Percentiles rank a stretch among this genome's conserved stretches.
Evolutionary conservation across 2,329 filamentous ascomycete species (phyloP).

Genomic region (Diaporthe caulivora): DNA sequence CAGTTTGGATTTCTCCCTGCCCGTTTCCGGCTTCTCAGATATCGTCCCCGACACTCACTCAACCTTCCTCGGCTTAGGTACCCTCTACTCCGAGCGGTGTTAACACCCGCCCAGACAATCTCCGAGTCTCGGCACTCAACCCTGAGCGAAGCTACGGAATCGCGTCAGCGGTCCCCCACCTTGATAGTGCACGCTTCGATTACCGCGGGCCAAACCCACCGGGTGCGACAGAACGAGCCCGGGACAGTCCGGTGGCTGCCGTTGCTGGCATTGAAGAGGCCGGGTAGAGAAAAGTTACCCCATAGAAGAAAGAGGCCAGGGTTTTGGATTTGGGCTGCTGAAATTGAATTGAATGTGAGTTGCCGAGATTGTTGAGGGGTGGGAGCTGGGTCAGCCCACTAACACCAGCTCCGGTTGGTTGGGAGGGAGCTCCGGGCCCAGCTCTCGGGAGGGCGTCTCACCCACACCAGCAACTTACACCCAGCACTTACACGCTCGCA

Average conservation of each 20-base stretch:
- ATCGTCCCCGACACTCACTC: neutral
- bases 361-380: slow-evolving; percentile 10
- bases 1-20: neutral
- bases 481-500: slow-evolving; percentile 12
- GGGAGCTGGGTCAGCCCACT: slow-evolving; percentile 6
- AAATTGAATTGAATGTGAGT: slow-evolving; percentile 31
- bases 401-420: slow-evolving; percentile 22
- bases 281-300: slow-evolving; percentile 1
- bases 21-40: slow-evolving; percentile 7
- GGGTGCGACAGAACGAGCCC: slow-evolving; percentile 17
- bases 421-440: neutral
- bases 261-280: slow-evolving; percentile 6
- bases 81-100: neutral
- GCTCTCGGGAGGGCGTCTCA: slow-evolving; percentile 20
- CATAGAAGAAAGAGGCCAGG: slow-evolving; percentile 4
- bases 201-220: slow-evolving; percentile 15
- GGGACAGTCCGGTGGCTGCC: neutral
- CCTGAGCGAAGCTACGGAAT: slow-evolving; percentile 4
- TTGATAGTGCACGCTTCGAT: slow-evolving; percentile 15
- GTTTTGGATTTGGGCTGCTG: neutral
- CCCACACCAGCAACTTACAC: neutral
- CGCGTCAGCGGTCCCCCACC: slow-evolving; percentile 33
- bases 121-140: slow-evolving; percentile 1
- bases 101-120: slow-evolving; percentile 3
- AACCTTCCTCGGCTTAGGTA: slow-evolving; percentile 2